Percentiles rank a stretch among this genome's conserved stretches.
Evolutionary conservation across 305 asterid species (phyloP).

Genomic region (Ilex paraguariensis): DNA sequence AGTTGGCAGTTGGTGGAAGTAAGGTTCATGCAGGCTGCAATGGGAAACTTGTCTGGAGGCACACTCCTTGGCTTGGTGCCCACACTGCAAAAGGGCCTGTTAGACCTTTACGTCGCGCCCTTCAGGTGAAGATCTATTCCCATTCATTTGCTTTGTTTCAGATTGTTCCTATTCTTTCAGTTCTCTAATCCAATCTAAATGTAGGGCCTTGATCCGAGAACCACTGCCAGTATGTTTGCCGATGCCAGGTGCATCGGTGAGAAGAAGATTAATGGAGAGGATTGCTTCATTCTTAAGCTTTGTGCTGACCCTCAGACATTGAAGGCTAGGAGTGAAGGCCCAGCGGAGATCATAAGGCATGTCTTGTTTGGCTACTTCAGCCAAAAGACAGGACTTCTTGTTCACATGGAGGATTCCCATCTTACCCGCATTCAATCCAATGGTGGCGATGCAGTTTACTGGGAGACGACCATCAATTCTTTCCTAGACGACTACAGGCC

Average conservation of each 20-base stretch:
- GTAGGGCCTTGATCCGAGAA: conserved; percentile 83
- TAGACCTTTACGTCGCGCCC: conserved; percentile 91
- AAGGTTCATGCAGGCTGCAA: conserved; percentile 87
- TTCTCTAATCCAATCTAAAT: conserved; percentile 1
- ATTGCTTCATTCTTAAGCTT: conserved; percentile 81
- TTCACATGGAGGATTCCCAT: conserved; percentile 88
- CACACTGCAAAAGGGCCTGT: conserved; percentile 86
- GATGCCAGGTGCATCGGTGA: conserved; percentile 80
- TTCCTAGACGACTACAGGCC: conserved; percentile 68
- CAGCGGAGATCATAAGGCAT: conserved; percentile 82
- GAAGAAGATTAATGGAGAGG: conserved; percentile 73
- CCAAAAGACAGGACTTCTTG: conserved; percentile 79
- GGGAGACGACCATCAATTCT: conserved; percentile 88
- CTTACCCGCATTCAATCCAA: conserved; percentile 83
- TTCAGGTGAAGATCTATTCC: conserved; percentile 43
- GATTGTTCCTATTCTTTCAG: neutral
- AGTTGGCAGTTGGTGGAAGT: conserved; percentile 88
- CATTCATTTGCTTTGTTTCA: neutral
- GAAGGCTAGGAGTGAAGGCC: conserved; percentile 80
- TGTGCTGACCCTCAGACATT: conserved; percentile 72
- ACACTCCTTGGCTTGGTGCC: conserved; percentile 91
- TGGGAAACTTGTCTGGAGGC: conserved; percentile 85
- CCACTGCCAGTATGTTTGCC: conserved; percentile 69
- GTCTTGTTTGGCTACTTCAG: conserved; percentile 86
- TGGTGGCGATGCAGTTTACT: conserved; percentile 76